Base-by-base conservation (phyloP, 805 yeast genomes). In the Candida germanica region DNA sequence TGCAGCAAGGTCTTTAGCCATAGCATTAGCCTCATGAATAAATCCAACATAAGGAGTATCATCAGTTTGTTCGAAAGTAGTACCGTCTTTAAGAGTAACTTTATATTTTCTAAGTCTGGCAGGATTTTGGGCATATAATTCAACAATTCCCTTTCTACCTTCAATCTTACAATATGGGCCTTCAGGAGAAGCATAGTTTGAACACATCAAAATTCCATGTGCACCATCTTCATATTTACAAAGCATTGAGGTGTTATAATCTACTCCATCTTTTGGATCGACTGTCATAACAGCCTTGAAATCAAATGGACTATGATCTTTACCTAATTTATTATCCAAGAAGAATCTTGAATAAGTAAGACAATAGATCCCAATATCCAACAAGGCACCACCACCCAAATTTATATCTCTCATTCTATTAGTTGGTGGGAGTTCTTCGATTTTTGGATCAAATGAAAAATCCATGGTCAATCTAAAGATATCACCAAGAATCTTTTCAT, bases 11-110 rank as follows among this genome's bases (percentile, higher is more conserved):
- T 68, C 73, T 31, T 61, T 53, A 3, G 77, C 80, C 20, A 67
- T 69, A 4, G 73, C 78, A 46, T 75, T 70, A 1, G 80, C 80
- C 54, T 77, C 82, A 51, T 69, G 70, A 46, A 71, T 71, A 50
- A 75, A 70, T 0, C 83, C 83, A 31, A 58, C 51, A 29, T 63
- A 69, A 3, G 64, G 67, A 6, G 60, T 52, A 16, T 58, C 52
- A 36, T 64, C 68, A 26, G 59, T 53, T 37, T 53, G 54, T 16
- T 52, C 65, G 23, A 54, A 44, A 1, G 51, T 42, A 19, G 46
- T 44, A 4, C 50, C 39, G 1, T 38, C 44, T 33, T 65, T 66
- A 47, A 58, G 59, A 19, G 54, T 55, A 31, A 70, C 58, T 29
- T 53, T 59, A 44, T 53, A 61, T 39, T 48, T 46, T 31, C 38